Base-by-base conservation (phyloP, 2,329 filamentous ascomycete genomes). In the Sclerotinia minor region DNA sequence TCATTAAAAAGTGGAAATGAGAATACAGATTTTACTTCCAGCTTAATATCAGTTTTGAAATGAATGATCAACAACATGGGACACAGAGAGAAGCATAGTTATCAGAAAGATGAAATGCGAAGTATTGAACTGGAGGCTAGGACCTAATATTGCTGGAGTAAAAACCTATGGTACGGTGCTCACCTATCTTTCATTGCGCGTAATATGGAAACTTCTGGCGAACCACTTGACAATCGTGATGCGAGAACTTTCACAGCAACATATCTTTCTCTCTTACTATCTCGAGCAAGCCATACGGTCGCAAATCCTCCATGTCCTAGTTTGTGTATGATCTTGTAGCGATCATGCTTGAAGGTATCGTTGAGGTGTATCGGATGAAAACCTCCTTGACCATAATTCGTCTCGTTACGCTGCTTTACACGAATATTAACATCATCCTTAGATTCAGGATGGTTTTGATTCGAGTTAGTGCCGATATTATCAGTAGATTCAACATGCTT, bases 201-300 rank as follows among this genome's bases (percentile, higher is more conserved):
- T 45, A 73, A 47, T 19, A 70, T 73, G 19, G 70, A 66, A n/a
- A 71, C 58, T 50, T 73, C 71, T 3, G 69, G 67, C 53, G 69
- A 69, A 21, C 67, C 60, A 35, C 61, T 26, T 47, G 69, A 71
- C 24, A 67, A 32, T 54, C 67, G 47, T 21, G 71, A 67, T 26
- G 69, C 70, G 15, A 72, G 61, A 29, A 73, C 71, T 49, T 73
- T 73, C 17, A 73, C 24, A 11, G 71, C 71, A 63, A 73, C 70
- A 69, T 70, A 69, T 45, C 70, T 58, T 29, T 57, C n/a, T 26
- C 68, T 65, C 9, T 65, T 29, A 3, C 21, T 64, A 50, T 80
- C 77, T 4, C 73, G 72, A 11, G 79, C 80, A 38, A 83, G 78
- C 82, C 80, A 84, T 50, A 83, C 79, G 3, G 80, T 84, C 3